Conservation (phyloP, 345 rosid genomes). For the Populus tremula region DNA sequence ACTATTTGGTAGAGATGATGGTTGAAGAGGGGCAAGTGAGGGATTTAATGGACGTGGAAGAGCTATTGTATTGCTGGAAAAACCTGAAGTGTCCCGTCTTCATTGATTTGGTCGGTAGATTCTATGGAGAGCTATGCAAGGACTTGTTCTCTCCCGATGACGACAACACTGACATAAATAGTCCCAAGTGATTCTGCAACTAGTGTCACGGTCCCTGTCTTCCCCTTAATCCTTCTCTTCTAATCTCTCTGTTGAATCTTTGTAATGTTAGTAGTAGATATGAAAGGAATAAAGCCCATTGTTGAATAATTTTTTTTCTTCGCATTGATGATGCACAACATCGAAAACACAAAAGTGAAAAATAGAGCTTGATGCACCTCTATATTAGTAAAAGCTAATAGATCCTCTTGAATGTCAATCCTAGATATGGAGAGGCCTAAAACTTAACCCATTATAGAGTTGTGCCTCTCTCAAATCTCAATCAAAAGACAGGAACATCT, state of each 20-base stretch:
- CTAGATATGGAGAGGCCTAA: not conserved
- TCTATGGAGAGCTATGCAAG: slow-evolving; percentile 83
- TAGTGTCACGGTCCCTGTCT: not conserved
- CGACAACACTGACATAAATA: not conserved
- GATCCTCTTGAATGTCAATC: not conserved
- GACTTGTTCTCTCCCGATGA: slow-evolving; percentile 42
- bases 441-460: no score
- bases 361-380: not conserved
- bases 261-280: not conserved
- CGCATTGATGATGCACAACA: not conserved
- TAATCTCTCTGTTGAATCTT: not conserved
- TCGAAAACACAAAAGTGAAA: not conserved
- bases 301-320: no score
- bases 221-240: not conserved
- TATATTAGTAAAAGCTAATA: not conserved
- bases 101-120: slow-evolving; percentile 62
- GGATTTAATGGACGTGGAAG: slow-evolving; percentile 77
- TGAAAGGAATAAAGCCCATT: slow-evolving; percentile 2
- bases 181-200: not conserved
- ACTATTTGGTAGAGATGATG: slow-evolving; percentile 75
- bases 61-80: slow-evolving; percentile 83
- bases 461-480: not conserved
- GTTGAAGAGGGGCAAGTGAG: slow-evolving; percentile 73
- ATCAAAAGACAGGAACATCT: not conserved
- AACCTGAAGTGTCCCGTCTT: slow-evolving; percentile 75